Evolutionary conservation across 306 rosid species (phyloP), one percentile per base, ranked within the genome.

Genomic region (Pueraria montana): DNA sequence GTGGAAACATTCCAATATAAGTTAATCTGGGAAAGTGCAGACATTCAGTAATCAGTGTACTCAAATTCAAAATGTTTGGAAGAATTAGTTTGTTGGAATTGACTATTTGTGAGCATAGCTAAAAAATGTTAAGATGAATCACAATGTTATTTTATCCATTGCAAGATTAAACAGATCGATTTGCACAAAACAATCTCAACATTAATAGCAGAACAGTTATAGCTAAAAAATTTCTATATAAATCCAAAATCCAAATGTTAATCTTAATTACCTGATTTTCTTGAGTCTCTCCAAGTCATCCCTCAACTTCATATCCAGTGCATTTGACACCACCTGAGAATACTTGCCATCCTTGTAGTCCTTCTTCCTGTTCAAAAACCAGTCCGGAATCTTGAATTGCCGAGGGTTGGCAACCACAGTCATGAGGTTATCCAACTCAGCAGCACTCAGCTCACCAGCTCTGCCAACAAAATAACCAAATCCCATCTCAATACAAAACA

Each of bases 301-400:
- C 42, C 90, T 87, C 76, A 87, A 50, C 86, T 87, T 87, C 90
- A 87, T 87, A n/a, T 87, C 90, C 11, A 87, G 27, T 2, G 83
- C 81, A 67, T 87, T 87, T 3, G 90, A 87, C 8, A 87, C 90
- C 26, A 84, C 90, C 74, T 87, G 90, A 59, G 87, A 84, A 24
- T 36, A 87, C 40, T 87, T 87, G 0, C 90, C 90, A 72, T 87
- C 90, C 82, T 87, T 87, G 79, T 87, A 87, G 59, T 87, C 90
- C 84, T 87, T 87, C 88, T 87, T 87, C 27, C 87, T 72, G 42
- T 87, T 87, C 79, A 87, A 40, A 43, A 84, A 87, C 90, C 90
- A 87, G 55, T 87, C 88, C 1, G 90, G 90, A 13, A 87, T 77
- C 83, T 84, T 87, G 87, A 87, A 87, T 48, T 87, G 90, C 4